These are phyloP conservation scores for Rhizomucor miehei DNA, from an alignment of 371 early-diverging fungal genomes.

Conservation along the genomic window DNA sequence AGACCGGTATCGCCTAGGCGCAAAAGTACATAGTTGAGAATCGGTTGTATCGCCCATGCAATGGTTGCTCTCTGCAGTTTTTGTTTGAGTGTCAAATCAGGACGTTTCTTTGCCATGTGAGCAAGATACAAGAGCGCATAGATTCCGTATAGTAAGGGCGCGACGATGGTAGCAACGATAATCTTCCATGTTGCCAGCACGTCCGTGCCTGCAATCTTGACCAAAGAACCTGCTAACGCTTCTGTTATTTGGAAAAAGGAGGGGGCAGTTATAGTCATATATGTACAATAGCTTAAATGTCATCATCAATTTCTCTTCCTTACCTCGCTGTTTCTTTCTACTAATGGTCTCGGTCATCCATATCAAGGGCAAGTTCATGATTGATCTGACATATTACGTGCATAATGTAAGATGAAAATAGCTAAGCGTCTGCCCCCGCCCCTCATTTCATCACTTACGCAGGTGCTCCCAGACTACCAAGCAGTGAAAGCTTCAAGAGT, in stretches of 20 bases:
- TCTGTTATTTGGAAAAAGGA: too few relatives aligned
- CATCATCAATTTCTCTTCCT: background rate
- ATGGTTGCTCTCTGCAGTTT: constrained; percentile 35
- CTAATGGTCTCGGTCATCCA: constrained; percentile 68
- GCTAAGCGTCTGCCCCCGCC: background rate
- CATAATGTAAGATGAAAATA: background rate
- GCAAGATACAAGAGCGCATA: constrained; percentile 58
- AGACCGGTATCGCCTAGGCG: constrained; percentile 83
- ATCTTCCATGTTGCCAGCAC: constrained; percentile 97
- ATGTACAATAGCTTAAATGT: too few relatives aligned
- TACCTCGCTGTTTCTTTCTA: constrained; percentile 72
- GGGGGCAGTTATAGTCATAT: too few relatives aligned
- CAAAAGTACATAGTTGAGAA: constrained; percentile 78
- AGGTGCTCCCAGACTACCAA: constrained; percentile 79
- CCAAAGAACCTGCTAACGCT: constrained; percentile 87
- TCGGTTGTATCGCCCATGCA: constrained; percentile 59
- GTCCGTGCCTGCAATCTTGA: constrained; percentile 92
- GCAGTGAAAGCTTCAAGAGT: constrained; percentile 58
- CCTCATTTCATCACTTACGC: constrained; percentile 52
- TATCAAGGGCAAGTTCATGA: constrained; percentile 78
- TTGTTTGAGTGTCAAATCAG: constrained; percentile 16
- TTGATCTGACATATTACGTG: constrained; percentile 30
- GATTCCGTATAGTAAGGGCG: constrained; percentile 73
- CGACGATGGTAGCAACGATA: constrained; percentile 71
- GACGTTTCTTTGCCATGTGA: constrained; percentile 38